Base-by-base conservation (phyloP, 108 stramenopile genomes). In the Nannochloropsis gaditana region DNA sequence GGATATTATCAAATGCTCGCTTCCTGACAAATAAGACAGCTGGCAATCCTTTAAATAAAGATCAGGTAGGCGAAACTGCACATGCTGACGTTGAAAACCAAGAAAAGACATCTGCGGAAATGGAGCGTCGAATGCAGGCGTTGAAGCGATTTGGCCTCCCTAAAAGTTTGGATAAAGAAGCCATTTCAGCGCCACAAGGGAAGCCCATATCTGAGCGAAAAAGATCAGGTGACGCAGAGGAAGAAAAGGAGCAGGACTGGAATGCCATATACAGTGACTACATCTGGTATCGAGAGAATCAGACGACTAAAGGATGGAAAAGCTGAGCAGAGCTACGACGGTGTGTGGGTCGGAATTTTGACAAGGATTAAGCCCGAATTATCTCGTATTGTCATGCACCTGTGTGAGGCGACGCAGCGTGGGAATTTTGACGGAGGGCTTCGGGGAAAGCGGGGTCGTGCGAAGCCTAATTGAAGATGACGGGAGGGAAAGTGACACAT, bases 81-180 rank as follows among this genome's bases (percentile, higher is more conserved):
- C 59, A 73, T 2, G 19, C 59, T n/a, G 59, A 73, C n/a, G 59
- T 2, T 15, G 59, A 15, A 8, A 15, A 73, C n/a, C 5, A 73
- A n/a, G 59, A 73, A n/a, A 73, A n/a, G 8, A 73, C 15, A 6
- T 73, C 59, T 15, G 59, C 59, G 59, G 59, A 73, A 73, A 73
- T 73, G 59, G 59, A 73, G 59, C 59, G 59, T 15, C 15, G 59
- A 73, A 73, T 73, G 59, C 59, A 73, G n/a, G 59, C 59, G 59
- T n/a, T 73, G 19, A 73, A 73, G n/a, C 59, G 59, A 73, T 73
- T 73, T 73, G 59, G 59, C n/a, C 59, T 73, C 59, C 59, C 59
- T 73, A 73, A 73, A n/a, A n/a, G 19, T n/a, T n/a, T 73, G 59
- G 59, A 73, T n/a, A n/a, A 73, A n/a, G n/a, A 73, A n/a, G 59